Base-by-base conservation (phyloP, 2,329 filamentous ascomycete genomes). In the Claviceps monticola region DNA sequence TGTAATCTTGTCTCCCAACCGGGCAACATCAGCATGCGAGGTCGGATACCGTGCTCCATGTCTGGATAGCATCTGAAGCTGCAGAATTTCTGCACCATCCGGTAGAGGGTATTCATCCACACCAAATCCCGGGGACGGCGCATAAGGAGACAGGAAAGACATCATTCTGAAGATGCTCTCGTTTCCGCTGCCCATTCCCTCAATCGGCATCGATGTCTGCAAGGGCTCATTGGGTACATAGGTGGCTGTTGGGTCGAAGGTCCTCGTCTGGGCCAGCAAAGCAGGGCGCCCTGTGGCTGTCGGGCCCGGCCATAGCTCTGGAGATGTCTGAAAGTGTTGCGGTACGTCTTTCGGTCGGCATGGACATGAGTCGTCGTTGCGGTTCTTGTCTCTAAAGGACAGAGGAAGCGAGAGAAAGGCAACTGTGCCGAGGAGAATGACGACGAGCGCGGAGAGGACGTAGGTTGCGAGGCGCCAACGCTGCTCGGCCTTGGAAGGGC, bases 31-130 rank as follows among this genome's bases (percentile, higher is more conserved):
- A 37, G 78, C 72, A 0, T 74, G 74, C 3, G 71, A 69, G 2
- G 84, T 85, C 0, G 86, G 86, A 64, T 89, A 90, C 14, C 86
- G 75, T 41, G 83, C 75, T 8, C 86, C 86, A 61, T 89, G 85
- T 1, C 86, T 78, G 13, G 82, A 83, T 4, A 88, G 70, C 80
- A 88, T 83, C 68, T 78, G 76, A 19, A 89, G 70, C 68, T 86
- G 83, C 29, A 82, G 71, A 48, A 88, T 84, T 53, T 83, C 80
- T 0, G 84, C 77, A 13, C 80, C 83, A 6, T 71, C 64, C 1
- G 84, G 85, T 16, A 87, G 64, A 3, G 83, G 73, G 58, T 83
- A 85, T 65, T 90, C 86, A 16, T 83, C 71, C 0, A 86, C 83
- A 2, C 86, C 86, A 56, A 88, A 89, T 1, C 86, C 86, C 0